phyloP scores from a whole-genome alignment of 2,329 filamentous ascomycete species.

The Monosporascus sp. region DNA sequence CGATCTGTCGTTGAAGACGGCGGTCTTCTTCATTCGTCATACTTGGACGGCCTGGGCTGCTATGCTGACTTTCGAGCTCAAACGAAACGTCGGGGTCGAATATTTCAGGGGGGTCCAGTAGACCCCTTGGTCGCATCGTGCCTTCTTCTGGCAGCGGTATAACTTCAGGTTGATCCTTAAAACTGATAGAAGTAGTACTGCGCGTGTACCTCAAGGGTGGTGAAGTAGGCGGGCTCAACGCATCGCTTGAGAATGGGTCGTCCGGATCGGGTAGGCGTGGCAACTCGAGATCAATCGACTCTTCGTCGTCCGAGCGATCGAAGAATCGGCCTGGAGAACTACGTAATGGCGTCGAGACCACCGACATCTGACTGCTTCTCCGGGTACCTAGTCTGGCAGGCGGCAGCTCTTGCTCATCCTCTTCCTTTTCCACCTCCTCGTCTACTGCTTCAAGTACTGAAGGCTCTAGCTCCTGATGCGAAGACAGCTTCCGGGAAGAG shows the following conservation, averaged over 20 bases:
- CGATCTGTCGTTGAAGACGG: constrained; percentile 74
- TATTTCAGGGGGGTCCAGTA: constrained; percentile 37
- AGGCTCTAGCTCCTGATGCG: constrained; percentile 21
- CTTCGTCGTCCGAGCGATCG: constrained; percentile 39
- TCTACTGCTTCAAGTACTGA: constrained; percentile 27
- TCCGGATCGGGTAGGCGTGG: constrained; percentile 27
- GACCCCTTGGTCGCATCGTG: constrained; percentile 37
- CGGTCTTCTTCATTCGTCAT: constrained; percentile 46
- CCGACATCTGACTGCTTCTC: constrained; percentile 20
- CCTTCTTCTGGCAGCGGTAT: constrained; percentile 33
- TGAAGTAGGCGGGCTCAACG: constrained; percentile 44
- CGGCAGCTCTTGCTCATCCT: constrained; percentile 25
- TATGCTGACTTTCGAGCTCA: constrained; percentile 26
- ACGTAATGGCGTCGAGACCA: constrained; percentile 35
- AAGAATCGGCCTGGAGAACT: constrained; percentile 33
- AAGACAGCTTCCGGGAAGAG: constrained; percentile 8
- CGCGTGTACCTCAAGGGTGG: constrained; percentile 36
- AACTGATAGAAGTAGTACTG: constrained; percentile 35
- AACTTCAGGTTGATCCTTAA: constrained; percentile 42
- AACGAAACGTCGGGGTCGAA: constrained; percentile 43
- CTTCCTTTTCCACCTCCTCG: constrained; percentile 19
- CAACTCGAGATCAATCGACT: constrained; percentile 39
- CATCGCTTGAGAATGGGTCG: constrained; percentile 28
- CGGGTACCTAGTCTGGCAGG: constrained; percentile 16
- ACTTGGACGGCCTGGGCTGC: constrained; percentile 30